phyloP scores from a whole-genome alignment of 768 basidiomycete genomes.

The Termitomyces sp. region DNA sequence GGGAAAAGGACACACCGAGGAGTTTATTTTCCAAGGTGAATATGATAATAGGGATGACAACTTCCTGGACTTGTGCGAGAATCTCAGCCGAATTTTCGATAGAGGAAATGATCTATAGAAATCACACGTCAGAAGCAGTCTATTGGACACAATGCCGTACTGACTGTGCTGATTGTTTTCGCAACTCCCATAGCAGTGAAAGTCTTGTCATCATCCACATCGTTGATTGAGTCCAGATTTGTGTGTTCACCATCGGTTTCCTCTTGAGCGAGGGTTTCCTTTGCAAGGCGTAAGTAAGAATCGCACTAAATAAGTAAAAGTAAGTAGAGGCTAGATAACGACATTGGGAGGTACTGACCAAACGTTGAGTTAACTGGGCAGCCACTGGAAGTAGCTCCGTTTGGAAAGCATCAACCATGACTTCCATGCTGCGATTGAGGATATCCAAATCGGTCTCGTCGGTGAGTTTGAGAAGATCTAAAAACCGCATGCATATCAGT shows the following conservation, averaged over 20 bases:
- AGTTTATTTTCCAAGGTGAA: slow-evolving; percentile 75
- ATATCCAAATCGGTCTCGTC: slow-evolving; percentile 89
- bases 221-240: slow-evolving; percentile 50
- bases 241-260: slow-evolving; percentile 43
- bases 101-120: slow-evolving; percentile 59
- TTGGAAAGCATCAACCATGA: slow-evolving; percentile 83
- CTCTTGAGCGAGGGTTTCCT: slow-evolving; percentile 55
- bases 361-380: slow-evolving; percentile 67
- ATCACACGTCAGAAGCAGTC: neutral
- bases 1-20: slow-evolving; percentile 46
- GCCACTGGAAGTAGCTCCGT: slow-evolving; percentile 82
- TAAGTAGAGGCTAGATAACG: neutral
- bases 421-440: slow-evolving; percentile 77
- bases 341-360: slow-evolving; percentile 41
- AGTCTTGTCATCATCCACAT: slow-evolving; percentile 78
- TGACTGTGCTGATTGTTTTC: slow-evolving; percentile 76
- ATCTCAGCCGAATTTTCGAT: slow-evolving; percentile 72
- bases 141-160: neutral
- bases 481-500: neutral
- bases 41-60: slow-evolving; percentile 70
- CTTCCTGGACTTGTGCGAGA: slow-evolving; percentile 73
- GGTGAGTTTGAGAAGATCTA: slow-evolving; percentile 84
- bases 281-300: slow-evolving; percentile 73
- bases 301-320: slow-evolving; percentile 48
- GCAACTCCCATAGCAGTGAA: slow-evolving; percentile 84